Evolutionary conservation across 106 monocot genomes (phyloP), one percentile per base, ranked within the genome.

Genomic region (Vanilla planifolia): DNA sequence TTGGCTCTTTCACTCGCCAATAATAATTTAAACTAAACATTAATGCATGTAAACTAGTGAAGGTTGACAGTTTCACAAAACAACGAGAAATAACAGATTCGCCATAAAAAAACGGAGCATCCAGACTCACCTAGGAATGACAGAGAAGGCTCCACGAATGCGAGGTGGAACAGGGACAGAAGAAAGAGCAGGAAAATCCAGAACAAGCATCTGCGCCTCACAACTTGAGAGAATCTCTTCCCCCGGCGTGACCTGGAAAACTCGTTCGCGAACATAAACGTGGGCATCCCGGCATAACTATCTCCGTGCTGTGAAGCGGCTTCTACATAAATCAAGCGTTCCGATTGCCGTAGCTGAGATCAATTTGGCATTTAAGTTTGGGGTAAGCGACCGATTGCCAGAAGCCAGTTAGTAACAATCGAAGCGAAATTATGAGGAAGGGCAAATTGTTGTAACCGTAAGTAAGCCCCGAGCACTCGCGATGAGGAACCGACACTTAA

Each of bases 181-280:
- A 45, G 27, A 44, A 44, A 67, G 43, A 58, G 24, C 32, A 43
- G 20, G 44, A 67, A 67, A 4, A 33, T 41, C 40, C 24, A 36
- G 10, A 57, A 3, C 11, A 21, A 33, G 55, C 34, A 57, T 23
- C 56, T 67, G 22, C 67, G 67, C 44, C 36, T 57, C 32, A 19
- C 26, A 8, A 67, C 42, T 67, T 43, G 67, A 67, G 57, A 30
- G 56, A 44, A 19, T 55, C 45, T 67, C 43, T 33, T 67, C 20
- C 44, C 67, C 15, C 67, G 37, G 5, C 44, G 48, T 25, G 34
- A 34, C 67, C 34, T 13, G 33, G 24, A 37, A 55, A 57, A 28
- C 57, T 56, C 42, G 30, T 4, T 53, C 6, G 14, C 22, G 4
- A 24, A 29, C 24, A 6, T 13, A 25, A 48, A 25, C 48, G 25